Conservation (phyloP, 495 filamentous ascomycete species). For the Aspergillus saccharolyticus region DNA sequence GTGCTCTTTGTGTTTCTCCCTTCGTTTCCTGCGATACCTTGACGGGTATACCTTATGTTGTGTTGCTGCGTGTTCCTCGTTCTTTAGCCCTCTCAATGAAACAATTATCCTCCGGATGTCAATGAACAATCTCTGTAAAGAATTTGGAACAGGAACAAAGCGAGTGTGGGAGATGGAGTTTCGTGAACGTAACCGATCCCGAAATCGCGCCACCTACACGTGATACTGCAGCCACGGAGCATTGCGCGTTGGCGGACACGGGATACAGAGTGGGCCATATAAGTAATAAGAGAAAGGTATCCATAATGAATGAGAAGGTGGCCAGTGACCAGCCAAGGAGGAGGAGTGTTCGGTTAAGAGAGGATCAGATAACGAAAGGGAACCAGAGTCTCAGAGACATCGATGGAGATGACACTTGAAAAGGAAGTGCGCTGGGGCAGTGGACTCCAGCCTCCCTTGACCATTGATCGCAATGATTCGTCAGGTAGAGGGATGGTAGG, state of each 20-base stretch:
- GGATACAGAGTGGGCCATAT: slow-evolving; percentile 2
- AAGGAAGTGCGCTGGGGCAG: slow-evolving; percentile 9
- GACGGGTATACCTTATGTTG: slow-evolving; percentile 7
- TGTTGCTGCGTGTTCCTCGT: slow-evolving; percentile 9
- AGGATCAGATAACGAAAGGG: slow-evolving; percentile 24
- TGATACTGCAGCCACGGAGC: not conserved
- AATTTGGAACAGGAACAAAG: no score
- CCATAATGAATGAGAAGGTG: not conserved
- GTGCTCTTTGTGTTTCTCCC: slow-evolving; percentile 19
- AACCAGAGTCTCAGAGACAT: slow-evolving; percentile 6
- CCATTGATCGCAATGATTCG: slow-evolving; percentile 14
- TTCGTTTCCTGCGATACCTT: slow-evolving; percentile 8
- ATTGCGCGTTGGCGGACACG: not conserved
- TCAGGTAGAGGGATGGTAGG: not conserved
- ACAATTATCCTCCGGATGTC: not conserved
- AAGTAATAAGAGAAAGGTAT: not conserved
- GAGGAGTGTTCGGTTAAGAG: slow-evolving; percentile 8
- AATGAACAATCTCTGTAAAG: not conserved
- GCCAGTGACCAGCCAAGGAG: not conserved
- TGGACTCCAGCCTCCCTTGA: slow-evolving; percentile 16
- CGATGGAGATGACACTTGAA: slow-evolving; percentile 7
- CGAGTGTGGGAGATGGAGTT: no score
- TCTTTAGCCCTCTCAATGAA: slow-evolving; percentile 6
- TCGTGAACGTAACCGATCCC: not conserved
- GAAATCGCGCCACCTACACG: not conserved